Percentiles rank a stretch among this genome's conserved stretches.
Conservation (phyloP, 768 basidiomycete genomes). For the Plicaturopsis crispa region DNA sequence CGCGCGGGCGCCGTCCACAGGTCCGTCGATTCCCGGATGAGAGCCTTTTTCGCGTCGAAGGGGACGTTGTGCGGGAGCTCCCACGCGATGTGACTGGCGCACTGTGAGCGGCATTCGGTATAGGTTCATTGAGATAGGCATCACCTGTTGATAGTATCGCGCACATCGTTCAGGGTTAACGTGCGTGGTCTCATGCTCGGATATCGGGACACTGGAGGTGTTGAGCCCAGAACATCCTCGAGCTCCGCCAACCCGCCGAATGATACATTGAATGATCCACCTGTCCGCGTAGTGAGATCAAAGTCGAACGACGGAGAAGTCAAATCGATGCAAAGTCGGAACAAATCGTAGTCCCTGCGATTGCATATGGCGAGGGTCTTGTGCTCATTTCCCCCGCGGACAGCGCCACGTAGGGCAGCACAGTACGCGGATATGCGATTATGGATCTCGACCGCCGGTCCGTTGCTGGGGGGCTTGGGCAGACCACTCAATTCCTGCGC, state of each 20-base stretch:
- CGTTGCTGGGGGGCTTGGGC: constrained; percentile 27
- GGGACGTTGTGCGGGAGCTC: constrained; percentile 34
- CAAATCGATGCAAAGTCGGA: constrained; percentile 25
- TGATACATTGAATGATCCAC: constrained; percentile 6
- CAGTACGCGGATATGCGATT: constrained; percentile 38
- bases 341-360: constrained; percentile 20
- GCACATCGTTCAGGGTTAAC: constrained; percentile 28
- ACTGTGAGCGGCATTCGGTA: too few relatives aligned
- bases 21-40: constrained; percentile 25
- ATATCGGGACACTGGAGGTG: too few relatives aligned
- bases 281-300: too few relatives aligned
- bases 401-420: constrained; percentile 22
- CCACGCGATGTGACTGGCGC: constrained; percentile 31
- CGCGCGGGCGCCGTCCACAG: constrained; percentile 29
- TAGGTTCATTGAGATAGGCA: not conserved
- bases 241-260: too few relatives aligned
- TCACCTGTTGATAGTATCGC: constrained; percentile 23
- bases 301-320: too few relatives aligned
- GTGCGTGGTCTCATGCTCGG: too few relatives aligned
- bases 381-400: constrained; percentile 23
- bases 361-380: constrained; percentile 30
- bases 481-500: constrained; percentile 26
- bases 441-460: constrained; percentile 40
- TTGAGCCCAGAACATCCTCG: too few relatives aligned
- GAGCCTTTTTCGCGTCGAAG: constrained; percentile 27